Conservation (phyloP, 1,284 basidiomycete species). For the Trichosporon sp. region DNA sequence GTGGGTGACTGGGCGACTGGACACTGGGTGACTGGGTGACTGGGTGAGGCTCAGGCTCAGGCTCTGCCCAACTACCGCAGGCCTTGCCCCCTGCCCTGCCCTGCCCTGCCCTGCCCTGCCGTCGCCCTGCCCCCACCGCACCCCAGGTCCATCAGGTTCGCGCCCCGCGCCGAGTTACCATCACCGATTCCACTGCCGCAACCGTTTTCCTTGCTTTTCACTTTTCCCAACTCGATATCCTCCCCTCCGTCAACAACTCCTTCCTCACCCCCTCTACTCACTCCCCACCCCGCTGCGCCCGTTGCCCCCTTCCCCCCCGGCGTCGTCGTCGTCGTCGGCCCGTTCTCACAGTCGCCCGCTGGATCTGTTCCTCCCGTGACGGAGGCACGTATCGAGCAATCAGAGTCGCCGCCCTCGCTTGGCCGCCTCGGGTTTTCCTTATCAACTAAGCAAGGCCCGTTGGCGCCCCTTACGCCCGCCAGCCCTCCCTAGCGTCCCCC, state of each 20-base stretch:
- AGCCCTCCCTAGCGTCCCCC: too few species aligned
- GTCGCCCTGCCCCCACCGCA: neutral
- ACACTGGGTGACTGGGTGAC: neutral
- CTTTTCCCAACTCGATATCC: neutral
- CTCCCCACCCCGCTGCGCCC: neutral
- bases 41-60: too few species aligned
- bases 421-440: slow-evolving; percentile 4
- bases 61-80: neutral
- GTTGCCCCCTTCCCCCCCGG: neutral
- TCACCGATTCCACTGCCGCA: slow-evolving; percentile 4
- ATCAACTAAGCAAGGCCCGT: neutral
- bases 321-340: neutral
- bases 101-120: neutral
- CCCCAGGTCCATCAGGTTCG: neutral
- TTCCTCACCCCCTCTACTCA: neutral
- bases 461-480: neutral
- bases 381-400: neutral
- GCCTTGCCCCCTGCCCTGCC: neutral
- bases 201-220: neutral
- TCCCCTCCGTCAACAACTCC: neutral
- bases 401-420: neutral
- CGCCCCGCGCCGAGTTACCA: neutral
- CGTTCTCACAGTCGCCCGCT: neutral
- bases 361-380: neutral
- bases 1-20: neutral